A percentile compares a stretch with the other conserved stretches of the same genome.
phyloP scores from a whole-genome alignment of 176 grass and related monocot species.

The Hsuehochloa calcarea region DNA sequence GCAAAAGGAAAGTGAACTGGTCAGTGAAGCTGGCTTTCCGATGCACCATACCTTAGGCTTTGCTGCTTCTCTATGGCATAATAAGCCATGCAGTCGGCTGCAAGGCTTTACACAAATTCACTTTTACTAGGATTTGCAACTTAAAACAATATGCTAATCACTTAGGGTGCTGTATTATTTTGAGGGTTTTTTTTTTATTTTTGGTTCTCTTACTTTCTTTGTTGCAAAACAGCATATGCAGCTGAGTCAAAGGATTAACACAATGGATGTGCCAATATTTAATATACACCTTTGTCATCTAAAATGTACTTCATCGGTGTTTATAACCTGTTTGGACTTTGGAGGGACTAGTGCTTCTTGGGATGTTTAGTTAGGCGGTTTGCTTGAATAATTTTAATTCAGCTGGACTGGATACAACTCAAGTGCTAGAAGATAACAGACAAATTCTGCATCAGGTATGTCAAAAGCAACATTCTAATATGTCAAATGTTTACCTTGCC shows the following conservation, averaged over 20 bases:
- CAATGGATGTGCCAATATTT: neutral
- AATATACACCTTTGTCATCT: neutral
- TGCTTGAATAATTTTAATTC: constrained; percentile 20
- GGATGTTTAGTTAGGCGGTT: constrained; percentile 2
- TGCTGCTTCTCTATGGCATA: constrained; percentile 1
- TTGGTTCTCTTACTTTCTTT: neutral
- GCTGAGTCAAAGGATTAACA: neutral
- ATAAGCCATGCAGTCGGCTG: neutral
- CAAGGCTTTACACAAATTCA: neutral
- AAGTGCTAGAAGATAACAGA: neutral
- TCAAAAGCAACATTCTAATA: neutral
- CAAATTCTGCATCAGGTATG: neutral
- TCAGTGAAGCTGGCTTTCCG: constrained; percentile 1
- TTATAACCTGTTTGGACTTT: neutral
- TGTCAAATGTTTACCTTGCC: constrained; percentile 72
- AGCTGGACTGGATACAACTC: constrained; percentile 2
- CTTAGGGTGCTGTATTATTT: neutral
- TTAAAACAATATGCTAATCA: constrained; percentile 8
- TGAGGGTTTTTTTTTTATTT: neutral
- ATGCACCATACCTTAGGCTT: constrained; percentile 12
- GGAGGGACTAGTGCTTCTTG: neutral
- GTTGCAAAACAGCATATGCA: constrained; percentile 14
- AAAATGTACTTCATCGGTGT: neutral
- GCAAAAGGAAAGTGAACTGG: constrained; percentile 25
- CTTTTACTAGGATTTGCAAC: constrained; percentile 21